Base-by-base conservation (phyloP, 352 stramenopile species). In the Phytophthora pluvialis region DNA sequence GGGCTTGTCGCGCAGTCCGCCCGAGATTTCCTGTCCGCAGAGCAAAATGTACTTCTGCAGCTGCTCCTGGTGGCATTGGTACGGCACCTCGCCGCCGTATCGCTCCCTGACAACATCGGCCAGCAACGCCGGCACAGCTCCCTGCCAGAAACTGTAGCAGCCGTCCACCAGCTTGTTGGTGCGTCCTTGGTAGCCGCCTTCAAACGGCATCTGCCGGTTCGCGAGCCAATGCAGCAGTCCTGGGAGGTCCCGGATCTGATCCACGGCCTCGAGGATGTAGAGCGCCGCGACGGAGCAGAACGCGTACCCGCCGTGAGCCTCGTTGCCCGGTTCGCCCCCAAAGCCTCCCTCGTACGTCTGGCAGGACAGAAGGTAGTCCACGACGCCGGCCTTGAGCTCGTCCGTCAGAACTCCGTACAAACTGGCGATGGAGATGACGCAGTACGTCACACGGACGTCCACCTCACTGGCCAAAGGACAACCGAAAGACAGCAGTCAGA, bases 91-190 rank as follows among this genome's bases (percentile, higher is more conserved):
- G 4, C 71, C 60, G 7, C 67, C 72, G 21, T 73, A 81, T n/a
- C 58, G 63, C 11, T 77, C 60, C 2, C 72, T 59, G 5, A 91
- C 57, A 38, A 72, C 59, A 16, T 86, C 69, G 42, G 76, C 78
- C 6, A 98, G 64, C 21, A 98, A 69, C 6, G 89, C 91, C 4
- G 91, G 80, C 43, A 97, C 70, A 13, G 92, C 94, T 11, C 97
- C 97, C 67, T 99, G 94, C 97, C 98, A 99, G 76, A 99, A 99
- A n/a, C 93, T 99, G 74, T 99, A 99, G 79, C 98, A 99, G 0
- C 97, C 97, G 71, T 99, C 98, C 10, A 99, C 98, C 4, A 99
- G 80, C 72, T 99, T 99, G 83, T 99, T 99, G 6, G 95, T 98
- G 21, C 98, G 89, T 31, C 98, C 98, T 50, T 95, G 87, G 75